These are phyloP conservation scores for Waltergamsia citrina DNA, from an alignment of 2,329 filamentous ascomycete genomes.

Conservation along the genomic window DNA sequence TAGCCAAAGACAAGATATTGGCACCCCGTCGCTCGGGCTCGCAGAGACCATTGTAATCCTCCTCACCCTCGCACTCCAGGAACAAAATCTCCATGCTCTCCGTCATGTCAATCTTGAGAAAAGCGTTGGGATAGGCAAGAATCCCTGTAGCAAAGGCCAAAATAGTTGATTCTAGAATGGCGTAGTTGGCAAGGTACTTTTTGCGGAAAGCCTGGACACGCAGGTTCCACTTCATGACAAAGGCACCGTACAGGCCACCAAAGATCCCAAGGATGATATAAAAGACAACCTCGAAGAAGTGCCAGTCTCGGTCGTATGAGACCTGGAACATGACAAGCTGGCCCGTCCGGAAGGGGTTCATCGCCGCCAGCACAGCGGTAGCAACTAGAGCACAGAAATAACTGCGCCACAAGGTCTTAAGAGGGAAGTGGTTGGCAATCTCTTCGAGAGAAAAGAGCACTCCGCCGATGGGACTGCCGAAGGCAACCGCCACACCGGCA, in stretches of 20 bases:
- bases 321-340: conserved; percentile 99
- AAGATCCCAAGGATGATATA: conserved; percentile 89
- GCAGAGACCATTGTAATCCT: conserved; percentile 86
- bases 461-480: conserved; percentile 93
- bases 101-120: conserved; percentile 95
- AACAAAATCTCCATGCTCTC: conserved; percentile 99
- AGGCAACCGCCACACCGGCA: conserved; percentile 90
- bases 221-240: conserved; percentile 97
- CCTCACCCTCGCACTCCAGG: conserved; percentile 78
- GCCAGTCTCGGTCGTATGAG: conserved; percentile 90
- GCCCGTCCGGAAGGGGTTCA: conserved; percentile 96
- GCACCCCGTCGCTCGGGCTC: conserved; percentile 64
- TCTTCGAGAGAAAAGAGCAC: conserved; percentile 96
- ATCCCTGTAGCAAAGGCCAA: conserved; percentile 78
- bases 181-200: conserved; percentile 77
- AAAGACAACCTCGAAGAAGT: conserved; percentile 93
- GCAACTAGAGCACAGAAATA: conserved; percentile 97
- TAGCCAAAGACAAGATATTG: conserved; percentile 68
- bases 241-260: conserved; percentile 87
- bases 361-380: conserved; percentile 82
- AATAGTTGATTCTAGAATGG: conserved; percentile 77
- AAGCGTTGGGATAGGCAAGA: conserved; percentile 95
- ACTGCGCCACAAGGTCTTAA: conserved; percentile 96
- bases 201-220: conserved; percentile 87
- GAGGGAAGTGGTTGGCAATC: conserved; percentile 92